phyloP scores from a whole-genome alignment of 2,329 filamentous ascomycete genomes.

The Hypoxylon sp. region DNA sequence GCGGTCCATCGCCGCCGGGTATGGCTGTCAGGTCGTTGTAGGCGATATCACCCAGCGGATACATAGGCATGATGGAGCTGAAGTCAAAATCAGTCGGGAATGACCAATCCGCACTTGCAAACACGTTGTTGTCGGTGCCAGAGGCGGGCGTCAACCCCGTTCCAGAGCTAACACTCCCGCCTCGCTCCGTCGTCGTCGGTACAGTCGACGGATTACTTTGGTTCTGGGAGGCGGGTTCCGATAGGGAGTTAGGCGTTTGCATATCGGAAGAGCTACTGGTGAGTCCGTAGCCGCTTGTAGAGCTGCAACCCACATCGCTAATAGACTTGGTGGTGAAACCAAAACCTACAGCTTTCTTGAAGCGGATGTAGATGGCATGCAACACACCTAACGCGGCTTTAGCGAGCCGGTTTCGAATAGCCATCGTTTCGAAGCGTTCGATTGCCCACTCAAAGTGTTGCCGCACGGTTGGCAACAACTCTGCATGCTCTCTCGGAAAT shows the following conservation, averaged over 20 bases:
- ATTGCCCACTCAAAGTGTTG: conserved; percentile 72
- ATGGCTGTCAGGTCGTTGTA: conserved; percentile 68
- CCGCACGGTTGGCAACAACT: conserved; percentile 61
- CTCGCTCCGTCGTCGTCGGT: conserved; percentile 40
- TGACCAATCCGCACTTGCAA: conserved; percentile 54
- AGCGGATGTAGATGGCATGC: conserved; percentile 66
- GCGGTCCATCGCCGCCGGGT: conserved; percentile 45
- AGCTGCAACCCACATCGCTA: conserved; percentile 30
- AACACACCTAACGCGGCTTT: conserved; percentile 68
- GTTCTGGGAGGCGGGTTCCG: conserved; percentile 32
- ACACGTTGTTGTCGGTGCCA: conserved; percentile 36
- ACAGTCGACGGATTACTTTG: conserved; percentile 30
- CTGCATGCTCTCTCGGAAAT: conserved; percentile 68
- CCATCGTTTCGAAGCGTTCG: conserved; percentile 70
- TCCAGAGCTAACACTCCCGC: conserved; percentile 41
- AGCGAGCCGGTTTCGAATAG: conserved; percentile 66
- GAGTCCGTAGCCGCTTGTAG: conserved; percentile 21
- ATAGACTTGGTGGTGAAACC: conserved; percentile 44
- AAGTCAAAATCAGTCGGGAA: conserved; percentile 64
- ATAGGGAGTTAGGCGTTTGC: conserved; percentile 26
- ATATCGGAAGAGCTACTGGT: conserved; percentile 36
- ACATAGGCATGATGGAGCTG: conserved; percentile 66
- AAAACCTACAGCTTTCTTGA: conserved; percentile 64
- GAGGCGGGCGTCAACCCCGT: conserved; percentile 46
- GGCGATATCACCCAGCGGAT: conserved; percentile 68